Percentiles rank a stretch among this genome's conserved stretches.
Conservation (phyloP, 305 asterid genomes). For the Fraxinus dipetala region DNA sequence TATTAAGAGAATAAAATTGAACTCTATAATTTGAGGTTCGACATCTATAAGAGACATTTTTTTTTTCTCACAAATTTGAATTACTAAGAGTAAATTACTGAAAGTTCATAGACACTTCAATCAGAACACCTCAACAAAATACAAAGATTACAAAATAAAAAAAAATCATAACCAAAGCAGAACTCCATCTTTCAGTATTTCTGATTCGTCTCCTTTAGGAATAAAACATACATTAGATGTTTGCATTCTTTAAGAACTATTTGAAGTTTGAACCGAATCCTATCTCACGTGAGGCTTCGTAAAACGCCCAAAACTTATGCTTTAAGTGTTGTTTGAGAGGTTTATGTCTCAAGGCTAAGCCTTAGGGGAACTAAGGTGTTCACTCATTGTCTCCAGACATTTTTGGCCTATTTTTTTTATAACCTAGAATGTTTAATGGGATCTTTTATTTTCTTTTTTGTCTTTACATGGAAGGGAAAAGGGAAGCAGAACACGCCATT, state of each 20-base stretch:
- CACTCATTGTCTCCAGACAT: background rate
- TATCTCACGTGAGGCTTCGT: background rate
- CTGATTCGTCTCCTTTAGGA: background rate
- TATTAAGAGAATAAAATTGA: background rate
- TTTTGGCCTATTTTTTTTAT: background rate
- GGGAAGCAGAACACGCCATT: background rate
- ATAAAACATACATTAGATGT: background rate
- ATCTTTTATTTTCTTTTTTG: background rate
- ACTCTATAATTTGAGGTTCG: background rate
- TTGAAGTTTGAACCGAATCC: background rate
- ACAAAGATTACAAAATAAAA: background rate
- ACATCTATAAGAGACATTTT: background rate
- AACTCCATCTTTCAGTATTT: background rate
- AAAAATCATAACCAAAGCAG: background rate
- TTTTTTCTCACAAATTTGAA: background rate
- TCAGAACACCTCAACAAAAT: background rate
- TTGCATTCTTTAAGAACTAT: background rate
- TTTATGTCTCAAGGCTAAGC: background rate
- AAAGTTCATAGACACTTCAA: background rate
- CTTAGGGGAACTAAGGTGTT: background rate
- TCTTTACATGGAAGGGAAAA: background rate
- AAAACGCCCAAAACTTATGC: background rate
- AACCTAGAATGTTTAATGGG: background rate
- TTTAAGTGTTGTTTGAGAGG: background rate
- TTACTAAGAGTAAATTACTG: background rate